Base-by-base conservation (phyloP, 805 yeast genomes). In the Diddensiella santjacobensis region DNA sequence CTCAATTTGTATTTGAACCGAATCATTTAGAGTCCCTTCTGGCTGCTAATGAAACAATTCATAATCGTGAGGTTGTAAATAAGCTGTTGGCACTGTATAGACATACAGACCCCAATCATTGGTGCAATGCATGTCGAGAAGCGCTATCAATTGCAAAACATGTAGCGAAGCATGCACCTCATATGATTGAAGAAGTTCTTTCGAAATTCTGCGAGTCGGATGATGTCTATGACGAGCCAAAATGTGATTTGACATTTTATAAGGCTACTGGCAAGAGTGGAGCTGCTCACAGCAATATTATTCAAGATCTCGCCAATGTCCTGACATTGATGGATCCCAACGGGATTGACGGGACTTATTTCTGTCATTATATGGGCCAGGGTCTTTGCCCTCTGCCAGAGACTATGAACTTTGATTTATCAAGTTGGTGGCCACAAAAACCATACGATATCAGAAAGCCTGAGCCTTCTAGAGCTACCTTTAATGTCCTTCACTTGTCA, bases 401-500 rank as follows among this genome's bases (percentile, higher is more conserved):
- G 15, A 71, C 80, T 2, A 82, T 81, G 1, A 69, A 71, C 48
- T 62, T 76, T 52, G 74, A 79, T 53, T 57, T 72, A 44, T 60
- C 69, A 18, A 52, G 65, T 22, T 62, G 73, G 67, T 73, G 77
- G 75, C 75, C 78, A 3, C 61, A 58, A 30, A 73, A 69, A 56
- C 43, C 43, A 4, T 24, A 17, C 26, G 40, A 44, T 38, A 30
- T 44, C 10, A 40, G 26, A 8, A 47, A 41, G 17, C 52, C 58
- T 17, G 35, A 44, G 33, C 44, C 53, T 4, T 43, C 49, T 20
- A 62, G 61, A 44, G 69, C 72, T 48, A 68, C 72, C 1, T 78
- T 81, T 63, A 78, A 80, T 50, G 87, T 81, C 3, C 67, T 83
- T 51, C 90, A 83, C 56, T 57, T 83, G 26, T 74, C 83, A 17